Evolutionary conservation across 2,329 filamentous ascomycete genomes (phyloP), one percentile per base, ranked within the genome.

Genomic region (Fusarium falciforme): DNA sequence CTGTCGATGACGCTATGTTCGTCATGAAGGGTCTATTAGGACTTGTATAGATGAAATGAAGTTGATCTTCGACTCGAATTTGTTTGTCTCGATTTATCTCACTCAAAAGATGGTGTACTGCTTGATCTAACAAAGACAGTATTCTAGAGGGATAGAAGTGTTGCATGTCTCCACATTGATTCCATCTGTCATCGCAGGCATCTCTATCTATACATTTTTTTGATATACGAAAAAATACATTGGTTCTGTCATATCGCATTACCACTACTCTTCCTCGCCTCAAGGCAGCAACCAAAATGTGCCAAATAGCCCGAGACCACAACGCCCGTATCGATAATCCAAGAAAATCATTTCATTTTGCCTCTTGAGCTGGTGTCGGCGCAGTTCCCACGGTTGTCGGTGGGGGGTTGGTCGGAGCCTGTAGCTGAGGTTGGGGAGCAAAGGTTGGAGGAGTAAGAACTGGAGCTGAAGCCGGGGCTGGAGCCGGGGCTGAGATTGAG

Each of bases 11-110:
- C 64, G 55, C 11, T 5, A 22, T 58, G 29, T 44, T 57, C 36
- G 61, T 61, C 33, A 25, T 16, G 35, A 59, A 63, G 49, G n/a
- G 52, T 64, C 40, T 57, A 22, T 54, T 25, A 68, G 42, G 55
- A 72, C 58, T 57, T 65, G 49, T 17, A 65, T 71, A 76, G 60
- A 66, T 63, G 31, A 74, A 68, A 77, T 57, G 55, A 74, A 61
- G 35, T 57, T 71, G 52, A 44, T 64, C 54, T 38, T 40, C 20
- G 65, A 65, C 40, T 16, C 20, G 27, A 64, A 22, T 11, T 29
- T 11, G 11, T 54, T 38, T 64, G 27, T 17, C 17, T 9, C 31
- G 36, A 29, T 40, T 61, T 22, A 20, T 20, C 11, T 44, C 11
- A 14, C 47, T 14, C 10, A n/a, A 31, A 31, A 31, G 10, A 52